A percentile compares a stretch with the other conserved stretches of the same genome.
Conservation (phyloP, 2,329 filamentous ascomycete species). For the Furcasterigmium sp. region DNA sequence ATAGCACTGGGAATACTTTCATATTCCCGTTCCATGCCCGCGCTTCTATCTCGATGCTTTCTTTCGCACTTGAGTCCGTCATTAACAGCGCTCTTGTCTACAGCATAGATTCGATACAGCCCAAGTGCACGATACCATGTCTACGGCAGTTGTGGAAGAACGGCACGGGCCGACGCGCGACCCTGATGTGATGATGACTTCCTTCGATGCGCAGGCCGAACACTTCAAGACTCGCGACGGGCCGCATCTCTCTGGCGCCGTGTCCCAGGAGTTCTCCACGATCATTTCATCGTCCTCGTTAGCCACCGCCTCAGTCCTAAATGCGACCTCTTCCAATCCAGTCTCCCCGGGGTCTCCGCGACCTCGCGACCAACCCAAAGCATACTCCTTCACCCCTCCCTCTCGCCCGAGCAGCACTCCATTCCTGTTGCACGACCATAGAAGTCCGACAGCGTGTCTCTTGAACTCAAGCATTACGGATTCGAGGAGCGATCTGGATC, state of each 20-base stretch:
- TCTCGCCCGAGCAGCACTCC: conserved; percentile 56
- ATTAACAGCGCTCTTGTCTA: too few relatives aligned
- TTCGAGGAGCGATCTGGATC: too few relatives aligned
- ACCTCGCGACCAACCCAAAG: conserved; percentile 42
- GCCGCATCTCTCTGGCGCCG: not conserved
- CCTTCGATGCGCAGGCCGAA: not conserved
- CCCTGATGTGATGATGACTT: not conserved
- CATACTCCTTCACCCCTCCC: conserved; percentile 41
- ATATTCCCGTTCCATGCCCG: too few relatives aligned
- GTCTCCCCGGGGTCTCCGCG: conserved; percentile 50
- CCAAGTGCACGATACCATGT: not conserved
- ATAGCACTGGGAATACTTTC: too few relatives aligned
- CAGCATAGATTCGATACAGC: too few relatives aligned
- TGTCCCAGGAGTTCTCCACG: conserved; percentile 23
- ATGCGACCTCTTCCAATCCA: conserved; percentile 42
- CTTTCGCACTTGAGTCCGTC: too few relatives aligned
- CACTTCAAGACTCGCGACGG: not conserved
- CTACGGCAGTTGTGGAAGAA: not conserved
- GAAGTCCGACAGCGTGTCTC: conserved; percentile 20
- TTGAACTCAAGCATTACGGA: too few relatives aligned
- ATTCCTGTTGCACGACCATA: conserved; percentile 50
- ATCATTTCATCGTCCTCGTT: conserved; percentile 30
- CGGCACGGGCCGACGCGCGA: not conserved
- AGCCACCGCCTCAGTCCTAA: conserved; percentile 24
- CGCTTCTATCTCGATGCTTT: too few relatives aligned